Evolutionary conservation across 495 filamentous ascomycete genomes (phyloP).

Genomic region (Xylaria grammica): DNA sequence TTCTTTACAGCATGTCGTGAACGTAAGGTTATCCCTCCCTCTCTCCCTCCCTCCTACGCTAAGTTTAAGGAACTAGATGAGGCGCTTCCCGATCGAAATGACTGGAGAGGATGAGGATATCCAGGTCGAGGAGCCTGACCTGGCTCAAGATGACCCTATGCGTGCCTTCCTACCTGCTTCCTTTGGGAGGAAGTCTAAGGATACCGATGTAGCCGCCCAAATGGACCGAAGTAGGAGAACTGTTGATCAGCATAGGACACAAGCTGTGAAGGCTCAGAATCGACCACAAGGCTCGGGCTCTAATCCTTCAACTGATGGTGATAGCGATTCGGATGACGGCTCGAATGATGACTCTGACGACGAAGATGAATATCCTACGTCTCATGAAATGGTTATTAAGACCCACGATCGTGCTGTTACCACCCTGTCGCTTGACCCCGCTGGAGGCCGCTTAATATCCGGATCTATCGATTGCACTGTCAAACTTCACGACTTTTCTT

Average conservation of each 20-base stretch:
- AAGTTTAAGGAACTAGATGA: not conserved
- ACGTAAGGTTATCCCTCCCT: too few species aligned
- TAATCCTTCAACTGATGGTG: conserved; percentile 55
- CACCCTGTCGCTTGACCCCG: conserved; percentile 78
- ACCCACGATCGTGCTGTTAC: conserved; percentile 92
- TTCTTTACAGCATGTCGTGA: too few species aligned
- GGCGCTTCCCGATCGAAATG: conserved; percentile 38
- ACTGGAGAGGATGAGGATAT: conserved; percentile 71
- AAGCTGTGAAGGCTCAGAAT: conserved; percentile 28
- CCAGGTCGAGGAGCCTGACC: conserved; percentile 52
- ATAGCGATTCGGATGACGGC: conserved; percentile 59
- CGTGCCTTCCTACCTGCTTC: conserved; percentile 79
- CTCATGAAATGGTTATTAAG: conserved; percentile 89
- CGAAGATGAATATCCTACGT: conserved; percentile 89
- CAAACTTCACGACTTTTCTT: conserved; percentile 92
- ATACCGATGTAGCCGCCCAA: conserved; percentile 76
- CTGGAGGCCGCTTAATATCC: conserved; percentile 82
- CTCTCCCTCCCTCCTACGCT: not conserved
- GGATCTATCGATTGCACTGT: conserved; percentile 89
- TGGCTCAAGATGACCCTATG: conserved; percentile 74
- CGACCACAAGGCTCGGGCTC: conserved; percentile 38
- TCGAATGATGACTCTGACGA: conserved; percentile 70
- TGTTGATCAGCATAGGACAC: conserved; percentile 29
- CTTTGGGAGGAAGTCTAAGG: conserved; percentile 82
- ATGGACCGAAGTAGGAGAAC: conserved; percentile 76